Evolutionary conservation across 2,329 filamentous ascomycete genomes (phyloP).

Genomic region (Colletotrichum spaethianum): DNA sequence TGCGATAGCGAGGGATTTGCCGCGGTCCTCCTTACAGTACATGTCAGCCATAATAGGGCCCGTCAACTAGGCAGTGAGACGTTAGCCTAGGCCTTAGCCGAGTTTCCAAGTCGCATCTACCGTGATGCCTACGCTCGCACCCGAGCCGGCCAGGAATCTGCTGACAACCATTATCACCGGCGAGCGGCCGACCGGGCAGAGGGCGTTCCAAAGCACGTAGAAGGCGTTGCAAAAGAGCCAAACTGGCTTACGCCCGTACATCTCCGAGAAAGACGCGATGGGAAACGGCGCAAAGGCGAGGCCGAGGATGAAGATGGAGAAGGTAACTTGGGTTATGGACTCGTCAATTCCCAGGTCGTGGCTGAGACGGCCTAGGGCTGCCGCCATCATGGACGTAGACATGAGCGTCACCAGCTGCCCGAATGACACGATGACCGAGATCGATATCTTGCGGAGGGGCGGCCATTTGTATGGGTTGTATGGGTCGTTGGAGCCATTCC

Average conservation of each 20-base stretch:
- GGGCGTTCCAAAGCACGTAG: constrained; percentile 55
- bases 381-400: constrained; percentile 54
- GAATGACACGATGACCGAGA: constrained; percentile 50
- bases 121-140: constrained; percentile 49
- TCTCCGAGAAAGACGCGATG: constrained; percentile 59
- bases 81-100: too few relatives aligned
- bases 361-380: constrained; percentile 51
- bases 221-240: constrained; percentile 53
- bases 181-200: constrained; percentile 64
- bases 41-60: constrained; percentile 54
- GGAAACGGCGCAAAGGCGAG: constrained; percentile 58
- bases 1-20: constrained; percentile 55
- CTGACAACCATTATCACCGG: constrained; percentile 68
- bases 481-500: constrained; percentile 62
- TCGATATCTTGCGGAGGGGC: constrained; percentile 57
- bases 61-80: too few relatives aligned
- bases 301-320: constrained; percentile 61
- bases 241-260: constrained; percentile 55
- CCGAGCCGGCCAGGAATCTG: constrained; percentile 70
- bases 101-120: too few relatives aligned
- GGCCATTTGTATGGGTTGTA: constrained; percentile 68
- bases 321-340: constrained; percentile 14
- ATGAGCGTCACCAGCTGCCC: constrained; percentile 54
- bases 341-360: constrained; percentile 48
- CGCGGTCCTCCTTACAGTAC: constrained; percentile 52